A percentile compares a stretch with the other conserved stretches of the same genome.
These are phyloP conservation scores for Picochlorum sp. DNA, from an alignment of 139 green algal species.

Conservation along the genomic window DNA sequence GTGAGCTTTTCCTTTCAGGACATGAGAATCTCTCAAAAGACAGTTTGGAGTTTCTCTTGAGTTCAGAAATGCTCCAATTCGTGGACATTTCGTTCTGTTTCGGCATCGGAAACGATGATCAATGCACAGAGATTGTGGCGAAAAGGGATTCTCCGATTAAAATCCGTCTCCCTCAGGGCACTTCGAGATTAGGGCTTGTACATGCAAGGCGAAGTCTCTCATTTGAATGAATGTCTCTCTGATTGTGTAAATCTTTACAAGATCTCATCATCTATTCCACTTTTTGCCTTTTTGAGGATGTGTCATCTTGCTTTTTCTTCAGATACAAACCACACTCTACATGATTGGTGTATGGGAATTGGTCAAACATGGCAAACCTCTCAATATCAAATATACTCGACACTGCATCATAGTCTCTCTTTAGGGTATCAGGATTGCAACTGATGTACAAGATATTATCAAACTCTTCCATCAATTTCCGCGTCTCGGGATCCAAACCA, in stretches of 20 bases:
- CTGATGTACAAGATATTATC: constrained; percentile 83
- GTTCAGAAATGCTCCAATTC: neutral
- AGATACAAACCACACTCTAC: constrained; percentile 76
- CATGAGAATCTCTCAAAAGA: neutral
- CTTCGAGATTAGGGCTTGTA: neutral
- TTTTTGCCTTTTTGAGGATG: neutral
- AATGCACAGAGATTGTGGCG: neutral
- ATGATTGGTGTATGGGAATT: constrained; percentile 91
- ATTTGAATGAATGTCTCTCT: neutral
- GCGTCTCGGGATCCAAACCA: constrained; percentile 41
- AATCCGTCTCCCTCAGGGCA: neutral
- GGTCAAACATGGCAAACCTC: constrained; percentile 84
- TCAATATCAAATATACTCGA: constrained; percentile 46
- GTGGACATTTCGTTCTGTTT: neutral
- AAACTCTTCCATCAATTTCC: constrained; percentile 59
- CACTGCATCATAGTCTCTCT: constrained; percentile 21
- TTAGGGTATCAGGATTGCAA: constrained; percentile 75
- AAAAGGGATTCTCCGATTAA: neutral
- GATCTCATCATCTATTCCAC: neutral
- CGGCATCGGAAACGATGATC: constrained; percentile 4
- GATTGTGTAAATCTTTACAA: neutral
- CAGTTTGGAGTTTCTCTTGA: neutral
- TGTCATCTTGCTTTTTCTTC: constrained; percentile 10
- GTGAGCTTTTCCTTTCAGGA: neutral
- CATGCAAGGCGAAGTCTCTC: neutral